Conservation (phyloP, 768 basidiomycete species). For the Lepiota venenata region DNA sequence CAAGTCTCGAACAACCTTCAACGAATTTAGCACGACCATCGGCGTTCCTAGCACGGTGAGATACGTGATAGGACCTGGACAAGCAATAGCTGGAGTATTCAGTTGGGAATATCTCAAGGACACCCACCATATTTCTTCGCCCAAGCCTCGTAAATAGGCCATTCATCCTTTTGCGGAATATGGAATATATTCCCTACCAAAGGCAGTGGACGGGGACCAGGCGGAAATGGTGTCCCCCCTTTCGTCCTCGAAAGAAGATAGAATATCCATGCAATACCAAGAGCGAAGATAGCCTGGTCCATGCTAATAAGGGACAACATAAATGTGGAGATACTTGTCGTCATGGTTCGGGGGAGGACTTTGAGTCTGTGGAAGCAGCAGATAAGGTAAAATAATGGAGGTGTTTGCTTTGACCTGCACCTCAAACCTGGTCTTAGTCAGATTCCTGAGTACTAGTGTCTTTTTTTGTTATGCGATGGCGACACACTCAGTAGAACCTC, state of each 20-base stretch:
- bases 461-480: too few species aligned
- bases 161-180: constrained; percentile 21
- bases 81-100: neutral
- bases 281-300: neutral
- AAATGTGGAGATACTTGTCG: neutral
- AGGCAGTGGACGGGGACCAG: constrained; percentile 19
- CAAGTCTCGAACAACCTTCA: constrained; percentile 13
- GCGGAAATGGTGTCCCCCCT: constrained; percentile 13
- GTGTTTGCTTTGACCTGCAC: too few species aligned
- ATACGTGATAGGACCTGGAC: constrained; percentile 17
- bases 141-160: constrained; percentile 19
- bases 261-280: neutral
- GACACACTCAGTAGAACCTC: too few species aligned
- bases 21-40: constrained; percentile 19
- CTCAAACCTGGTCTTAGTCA: too few species aligned
- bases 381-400: too few species aligned
- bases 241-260: neutral
- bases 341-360: constrained; percentile 36
- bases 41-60: constrained; percentile 17
- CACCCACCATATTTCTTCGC: constrained; percentile 18
- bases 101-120: neutral
- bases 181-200: constrained; percentile 22
- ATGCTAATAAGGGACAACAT: neutral
- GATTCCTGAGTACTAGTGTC: too few species aligned
- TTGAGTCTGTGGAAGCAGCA: neutral